Conservation (phyloP, 1,284 basidiomycete genomes). For the Leccinum solheimii region DNA sequence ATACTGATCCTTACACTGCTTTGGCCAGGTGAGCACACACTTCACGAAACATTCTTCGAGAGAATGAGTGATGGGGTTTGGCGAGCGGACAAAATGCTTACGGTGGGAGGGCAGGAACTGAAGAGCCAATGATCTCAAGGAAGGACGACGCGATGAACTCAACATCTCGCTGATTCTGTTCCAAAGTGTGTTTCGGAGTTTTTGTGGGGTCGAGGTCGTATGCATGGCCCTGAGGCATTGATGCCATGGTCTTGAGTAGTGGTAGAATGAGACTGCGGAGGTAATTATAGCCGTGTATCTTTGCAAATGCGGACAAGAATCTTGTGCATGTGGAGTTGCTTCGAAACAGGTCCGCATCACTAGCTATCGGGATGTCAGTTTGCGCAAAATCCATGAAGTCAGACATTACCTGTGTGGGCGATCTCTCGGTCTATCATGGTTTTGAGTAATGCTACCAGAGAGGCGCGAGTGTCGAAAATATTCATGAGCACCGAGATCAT, state of each 20-base stretch:
- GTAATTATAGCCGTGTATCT: conserved; percentile 87
- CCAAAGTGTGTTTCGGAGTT: conserved; percentile 59
- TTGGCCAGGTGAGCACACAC: conserved; percentile 84
- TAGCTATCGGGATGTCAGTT: conserved; percentile 48
- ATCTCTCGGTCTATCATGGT: conserved; percentile 86
- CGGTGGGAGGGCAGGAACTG: conserved; percentile 73
- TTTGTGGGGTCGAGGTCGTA: conserved; percentile 81
- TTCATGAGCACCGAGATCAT: conserved; percentile 88
- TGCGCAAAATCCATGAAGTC: neutral
- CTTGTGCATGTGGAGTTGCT: conserved; percentile 85
- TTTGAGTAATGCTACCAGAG: conserved; percentile 75
- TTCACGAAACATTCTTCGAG: conserved; percentile 78
- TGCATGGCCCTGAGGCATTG: conserved; percentile 70
- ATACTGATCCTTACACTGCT: conserved; percentile 61
- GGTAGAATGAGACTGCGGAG: conserved; percentile 76
- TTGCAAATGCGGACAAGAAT: conserved; percentile 82
- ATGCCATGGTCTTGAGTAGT: conserved; percentile 70
- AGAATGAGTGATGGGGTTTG: conserved; percentile 8
- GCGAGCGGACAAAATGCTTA: conserved; percentile 41
- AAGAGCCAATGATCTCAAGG: conserved; percentile 73
- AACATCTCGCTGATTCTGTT: conserved; percentile 71
- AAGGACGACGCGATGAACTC: conserved; percentile 77
- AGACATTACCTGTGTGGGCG: conserved; percentile 61
- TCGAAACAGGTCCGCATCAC: conserved; percentile 79
- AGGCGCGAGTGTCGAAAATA: conserved; percentile 77